phyloP scores from a whole-genome alignment of 2,329 filamentous ascomycete species.

The Mycosphaerella sp. region DNA sequence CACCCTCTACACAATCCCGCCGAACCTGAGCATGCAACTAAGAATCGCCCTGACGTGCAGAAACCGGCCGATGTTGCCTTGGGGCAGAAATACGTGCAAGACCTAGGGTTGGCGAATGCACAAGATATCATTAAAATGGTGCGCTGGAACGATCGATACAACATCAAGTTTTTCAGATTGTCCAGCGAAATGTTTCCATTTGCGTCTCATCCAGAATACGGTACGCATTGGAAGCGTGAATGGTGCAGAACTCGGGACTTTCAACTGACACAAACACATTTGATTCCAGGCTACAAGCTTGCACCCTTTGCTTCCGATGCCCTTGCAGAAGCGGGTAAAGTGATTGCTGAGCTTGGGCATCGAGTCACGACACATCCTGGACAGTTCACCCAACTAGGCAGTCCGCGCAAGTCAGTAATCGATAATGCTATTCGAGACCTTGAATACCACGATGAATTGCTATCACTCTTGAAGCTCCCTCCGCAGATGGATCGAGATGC shows the following conservation, averaged over 20 bases:
- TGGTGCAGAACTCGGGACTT: too few relatives aligned
- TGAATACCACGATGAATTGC: conserved; percentile 80
- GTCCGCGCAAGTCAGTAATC: conserved; percentile 71
- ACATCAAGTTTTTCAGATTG: conserved; percentile 85
- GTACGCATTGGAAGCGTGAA: too few relatives aligned
- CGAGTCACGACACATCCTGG: conserved; percentile 86
- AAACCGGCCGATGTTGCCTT: conserved; percentile 60
- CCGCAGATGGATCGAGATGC: conserved; percentile 76
- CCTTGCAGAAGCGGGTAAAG: conserved; percentile 67
- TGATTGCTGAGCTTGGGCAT: conserved; percentile 73
- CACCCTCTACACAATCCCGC: conserved; percentile 71
- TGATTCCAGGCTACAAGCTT: conserved; percentile 59
- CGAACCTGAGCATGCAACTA: conserved; percentile 72
- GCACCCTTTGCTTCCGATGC: conserved; percentile 74
- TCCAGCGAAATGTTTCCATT: conserved; percentile 98
- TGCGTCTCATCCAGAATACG: conserved; percentile 74
- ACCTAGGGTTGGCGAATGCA: conserved; percentile 73
- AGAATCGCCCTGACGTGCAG: conserved; percentile 75
- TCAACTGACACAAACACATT: too few relatives aligned
- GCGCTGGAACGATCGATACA: conserved; percentile 84
- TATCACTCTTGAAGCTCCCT: conserved; percentile 68
- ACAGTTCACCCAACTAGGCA: conserved; percentile 87
- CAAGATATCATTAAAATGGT: conserved; percentile 79
- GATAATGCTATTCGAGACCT: conserved; percentile 72
- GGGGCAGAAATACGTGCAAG: conserved; percentile 68